These are phyloP conservation scores for Pontederia crassipes DNA, from an alignment of 176 grass and related monocot species.

Conservation along the genomic window DNA sequence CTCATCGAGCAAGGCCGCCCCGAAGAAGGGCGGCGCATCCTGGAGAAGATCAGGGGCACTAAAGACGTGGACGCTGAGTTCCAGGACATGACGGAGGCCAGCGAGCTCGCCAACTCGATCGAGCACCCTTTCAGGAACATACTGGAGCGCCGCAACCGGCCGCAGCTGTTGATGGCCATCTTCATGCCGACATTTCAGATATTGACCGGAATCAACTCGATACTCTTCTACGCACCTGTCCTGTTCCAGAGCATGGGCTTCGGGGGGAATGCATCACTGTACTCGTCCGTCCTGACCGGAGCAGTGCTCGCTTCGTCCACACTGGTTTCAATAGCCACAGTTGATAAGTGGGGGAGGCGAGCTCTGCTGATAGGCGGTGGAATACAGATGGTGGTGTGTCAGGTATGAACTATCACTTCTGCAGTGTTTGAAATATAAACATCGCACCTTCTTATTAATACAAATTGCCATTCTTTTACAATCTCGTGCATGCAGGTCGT, in stretches of 20 bases:
- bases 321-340: constrained; percentile 63
- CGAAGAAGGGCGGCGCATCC: constrained; percentile 46
- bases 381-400: constrained; percentile 79
- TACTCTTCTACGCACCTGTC: constrained; percentile 89
- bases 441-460: background rate
- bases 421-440: background rate
- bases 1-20: constrained; percentile 53
- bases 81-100: constrained; percentile 78
- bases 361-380: constrained; percentile 74
- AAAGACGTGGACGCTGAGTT: constrained; percentile 68
- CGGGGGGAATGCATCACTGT: constrained; percentile 52
- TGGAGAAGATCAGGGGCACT: constrained; percentile 77
- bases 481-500: constrained; percentile 35
- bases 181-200: constrained; percentile 96
- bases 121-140: constrained; percentile 87
- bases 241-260: constrained; percentile 98
- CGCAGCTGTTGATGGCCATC: constrained; percentile 80
- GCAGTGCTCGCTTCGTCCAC: constrained; percentile 54
- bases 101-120: constrained; percentile 74
- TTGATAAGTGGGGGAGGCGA: constrained; percentile 68
- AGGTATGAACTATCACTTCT: constrained; percentile 25
- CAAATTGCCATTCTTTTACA: too few relatives aligned
- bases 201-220: constrained; percentile 85
- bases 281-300: constrained; percentile 79
- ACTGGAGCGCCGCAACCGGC: constrained; percentile 60